Base-by-base conservation (phyloP, 139 green algal genomes). In the Chlamydomonas schloesseri region DNA sequence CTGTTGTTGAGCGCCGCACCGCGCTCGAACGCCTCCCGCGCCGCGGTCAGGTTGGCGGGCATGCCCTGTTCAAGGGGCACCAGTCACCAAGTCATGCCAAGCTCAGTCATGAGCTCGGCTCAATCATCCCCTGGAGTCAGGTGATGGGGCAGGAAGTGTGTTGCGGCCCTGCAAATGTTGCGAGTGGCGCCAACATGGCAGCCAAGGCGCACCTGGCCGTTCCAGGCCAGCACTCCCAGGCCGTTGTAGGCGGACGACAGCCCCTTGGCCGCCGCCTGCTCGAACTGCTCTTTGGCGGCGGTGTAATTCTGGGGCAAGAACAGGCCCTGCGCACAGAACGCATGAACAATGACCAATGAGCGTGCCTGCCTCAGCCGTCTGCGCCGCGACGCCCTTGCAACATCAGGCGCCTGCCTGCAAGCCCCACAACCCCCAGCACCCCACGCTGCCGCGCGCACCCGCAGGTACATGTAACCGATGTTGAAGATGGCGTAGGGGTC, bases 381-480 rank as follows among this genome's bases (percentile, higher is more conserved):
- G n/a, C n/a, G n/a, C n/a, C n/a, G n/a, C n/a, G n/a, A n/a, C n/a
- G n/a, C n/a, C n/a, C n/a, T n/a, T n/a, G n/a, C n/a, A n/a, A n/a
- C n/a, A n/a, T n/a, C n/a, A n/a, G n/a, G n/a, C n/a, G n/a, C n/a
- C n/a, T n/a, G n/a, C n/a, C n/a, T n/a, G 24, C 28, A 11, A 71
- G 58, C 15, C 57, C 57, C 24, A 6, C 58, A 55, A 4, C 11
- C 74, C 55, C 50, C 42, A 24, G 8, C n/a, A n/a, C n/a, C 72
- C 37, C 0, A 55, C 70, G 26, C 31, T 26, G 57, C 77, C 60
- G 33, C 11, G 50, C 83, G n/a, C 55, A 90, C 87, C 74, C 62
- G 77, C 74, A 95, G 87, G 90, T 94, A 69, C 93, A 96, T 94
- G 86, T 93, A 96, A 47, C 93, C 93, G 17, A 96, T 50, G 88